Conservation (phyloP, 176 grass and related monocot genomes). For the Lolium multiflorum region DNA sequence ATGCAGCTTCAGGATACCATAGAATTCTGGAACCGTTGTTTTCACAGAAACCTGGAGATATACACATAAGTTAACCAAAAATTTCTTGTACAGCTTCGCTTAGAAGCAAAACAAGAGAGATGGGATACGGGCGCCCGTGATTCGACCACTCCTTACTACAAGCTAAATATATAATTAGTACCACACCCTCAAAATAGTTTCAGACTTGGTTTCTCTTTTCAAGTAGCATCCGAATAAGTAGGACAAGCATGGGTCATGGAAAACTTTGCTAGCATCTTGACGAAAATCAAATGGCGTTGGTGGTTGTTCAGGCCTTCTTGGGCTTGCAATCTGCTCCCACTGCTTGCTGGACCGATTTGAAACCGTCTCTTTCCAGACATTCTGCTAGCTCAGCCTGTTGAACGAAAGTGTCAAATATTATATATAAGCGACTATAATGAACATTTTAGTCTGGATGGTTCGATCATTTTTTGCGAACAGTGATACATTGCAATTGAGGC, state of each 20-base stretch:
- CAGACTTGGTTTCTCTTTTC: conserved; percentile 23
- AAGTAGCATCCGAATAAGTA: conserved; percentile 23
- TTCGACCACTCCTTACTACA: conserved; percentile 18
- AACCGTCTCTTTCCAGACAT: conserved; percentile 93
- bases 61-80: conserved; percentile 49
- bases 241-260: conserved; percentile 29
- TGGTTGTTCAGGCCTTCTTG: conserved; percentile 39
- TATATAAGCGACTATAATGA: no score
- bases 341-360: conserved; percentile 90
- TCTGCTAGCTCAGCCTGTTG: conserved; percentile 80
- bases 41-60: conserved; percentile 18
- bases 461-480: no score
- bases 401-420: neutral
- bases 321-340: conserved; percentile 74
- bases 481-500: no score
- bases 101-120: conserved; percentile 25
- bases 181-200: conserved; percentile 40
- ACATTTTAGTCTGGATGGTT: no score
- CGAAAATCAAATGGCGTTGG: conserved; percentile 11
- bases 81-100: conserved; percentile 47
- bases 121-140: neutral
- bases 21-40: neutral
- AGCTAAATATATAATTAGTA: conserved; percentile 19
- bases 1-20: neutral
- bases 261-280: conserved; percentile 27